phyloP scores from a whole-genome alignment of 2,329 filamentous ascomycete species.

The Cucurbitaria berberidis region DNA sequence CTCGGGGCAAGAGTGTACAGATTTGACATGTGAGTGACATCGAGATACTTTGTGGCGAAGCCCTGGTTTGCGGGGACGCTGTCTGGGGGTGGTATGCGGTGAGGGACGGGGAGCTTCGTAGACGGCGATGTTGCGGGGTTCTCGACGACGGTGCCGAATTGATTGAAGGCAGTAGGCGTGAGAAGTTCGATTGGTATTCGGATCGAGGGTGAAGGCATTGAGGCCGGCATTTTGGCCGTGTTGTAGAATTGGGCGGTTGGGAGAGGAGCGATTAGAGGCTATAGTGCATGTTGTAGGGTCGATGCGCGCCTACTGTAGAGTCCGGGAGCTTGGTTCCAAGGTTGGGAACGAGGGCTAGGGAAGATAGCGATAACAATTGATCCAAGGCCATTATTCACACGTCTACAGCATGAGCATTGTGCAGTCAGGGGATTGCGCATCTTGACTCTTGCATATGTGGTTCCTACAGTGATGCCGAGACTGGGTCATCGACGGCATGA shows the following conservation, averaged over 20 bases:
- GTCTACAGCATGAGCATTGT: neutral
- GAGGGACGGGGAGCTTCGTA: constrained; percentile 54
- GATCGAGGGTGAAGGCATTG: constrained; percentile 49
- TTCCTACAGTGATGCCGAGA: no score
- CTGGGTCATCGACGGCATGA: neutral
- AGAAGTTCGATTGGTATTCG: constrained; percentile 69
- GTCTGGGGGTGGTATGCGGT: constrained; percentile 54
- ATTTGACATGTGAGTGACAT: constrained; percentile 76
- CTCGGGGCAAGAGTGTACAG: constrained; percentile 72
- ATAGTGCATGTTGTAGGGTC: neutral
- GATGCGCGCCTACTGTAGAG: constrained; percentile 4
- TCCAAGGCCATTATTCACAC: neutral
- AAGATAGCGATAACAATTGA: constrained; percentile 1
- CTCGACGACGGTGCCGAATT: constrained; percentile 82
- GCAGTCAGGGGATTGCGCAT: neutral
- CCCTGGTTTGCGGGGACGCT: constrained; percentile 78
- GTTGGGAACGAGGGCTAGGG: no score
- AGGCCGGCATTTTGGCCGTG: constrained; percentile 43
- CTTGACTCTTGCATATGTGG: neutral
- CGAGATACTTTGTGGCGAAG: constrained; percentile 82
- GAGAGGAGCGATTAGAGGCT: neutral
- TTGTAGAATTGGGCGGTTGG: neutral
- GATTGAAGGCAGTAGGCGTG: constrained; percentile 70
- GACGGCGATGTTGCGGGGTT: constrained; percentile 66
- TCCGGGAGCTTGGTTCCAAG: constrained; percentile 19